Base-by-base conservation (phyloP, 176 grass and related monocot genomes). In the Musa beccarii region DNA sequence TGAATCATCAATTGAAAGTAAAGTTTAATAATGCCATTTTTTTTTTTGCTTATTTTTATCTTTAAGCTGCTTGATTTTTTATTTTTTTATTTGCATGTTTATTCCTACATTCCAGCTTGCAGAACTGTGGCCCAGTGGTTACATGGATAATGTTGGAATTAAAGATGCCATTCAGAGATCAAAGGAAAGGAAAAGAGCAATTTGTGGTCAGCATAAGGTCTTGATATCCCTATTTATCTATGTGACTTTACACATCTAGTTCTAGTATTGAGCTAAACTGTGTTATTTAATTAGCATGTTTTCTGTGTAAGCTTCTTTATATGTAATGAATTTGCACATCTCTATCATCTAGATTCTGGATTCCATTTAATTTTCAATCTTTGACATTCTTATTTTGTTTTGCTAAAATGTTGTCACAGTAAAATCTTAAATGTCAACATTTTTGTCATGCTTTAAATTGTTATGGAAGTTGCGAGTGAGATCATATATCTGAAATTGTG, bases 61-160 rank as follows among this genome's bases (percentile, higher is more conserved):
- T 54, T 53, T 53, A 11, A 53, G 20, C 20, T 53, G 0, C 11
- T 53, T 72, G 2, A 72, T 23, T 52, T 8, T 72, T 62, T 1
- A 61, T 1, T 15, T 49, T 12, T 53, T 52, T 28, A 49, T 78
- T 67, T 24, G 43, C 52, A 17, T 55, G 1, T 57, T 24, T 74
- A 54, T 56, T 11, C 20, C 57, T 74, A 28, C 52, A 25, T 29
- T 52, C 64, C 83, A 99, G 96, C 86, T 99, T 74, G 96, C 86
- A 25, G 96, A 99, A 67, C 81, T 99, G 49, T 99, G 96, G 96
- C 96, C 96, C 19, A 86, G 86, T 86, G 96, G 96, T 67, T 95
- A 52, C 69, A 99, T 99, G 91, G 91, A 95, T 88, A 92, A 95
- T 81, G 74, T 95, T 73, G 96, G 96, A 83, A 92, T 99, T 78